These are phyloP conservation scores for Fusarium burgessii DNA, from an alignment of 2,329 filamentous ascomycete genomes.

Conservation along the genomic window DNA sequence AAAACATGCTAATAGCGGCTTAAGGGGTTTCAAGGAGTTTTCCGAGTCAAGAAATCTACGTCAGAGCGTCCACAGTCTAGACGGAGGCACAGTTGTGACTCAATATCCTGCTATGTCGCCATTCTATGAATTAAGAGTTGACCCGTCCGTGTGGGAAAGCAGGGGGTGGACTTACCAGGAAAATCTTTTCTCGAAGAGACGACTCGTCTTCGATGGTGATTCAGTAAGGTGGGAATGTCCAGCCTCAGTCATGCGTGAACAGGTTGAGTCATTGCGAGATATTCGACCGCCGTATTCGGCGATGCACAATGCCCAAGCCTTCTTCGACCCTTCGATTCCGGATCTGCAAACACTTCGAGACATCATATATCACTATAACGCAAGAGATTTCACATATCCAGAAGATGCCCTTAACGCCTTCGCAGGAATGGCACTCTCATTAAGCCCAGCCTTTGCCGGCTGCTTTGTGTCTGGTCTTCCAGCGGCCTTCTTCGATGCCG, in stretches of 20 bases:
- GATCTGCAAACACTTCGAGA: not conserved
- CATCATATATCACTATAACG: not conserved
- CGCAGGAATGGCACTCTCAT: not conserved
- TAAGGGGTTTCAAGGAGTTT: not conserved
- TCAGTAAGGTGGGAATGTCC: not conserved
- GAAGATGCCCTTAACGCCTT: not conserved
- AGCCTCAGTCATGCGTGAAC: not conserved
- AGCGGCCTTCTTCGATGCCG: not conserved
- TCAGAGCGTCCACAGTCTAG: not conserved
- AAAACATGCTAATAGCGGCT: not conserved
- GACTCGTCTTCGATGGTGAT: not conserved
- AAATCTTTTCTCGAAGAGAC: not conserved
- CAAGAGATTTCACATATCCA: not conserved
- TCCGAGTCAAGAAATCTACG: not conserved
- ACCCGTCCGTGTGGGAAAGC: not conserved
- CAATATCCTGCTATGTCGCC: not conserved
- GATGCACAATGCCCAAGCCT: not conserved
- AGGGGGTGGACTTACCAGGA: not conserved
- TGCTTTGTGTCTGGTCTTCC: not conserved
- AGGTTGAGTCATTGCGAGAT: not conserved
- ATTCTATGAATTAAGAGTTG: not conserved
- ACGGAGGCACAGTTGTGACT: not conserved
- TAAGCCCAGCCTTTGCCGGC: not conserved
- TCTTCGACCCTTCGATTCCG: not conserved
- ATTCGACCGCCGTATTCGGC: not conserved